Conservation (phyloP, 148 eudicot species). For the Fagopyrum tataricum region DNA sequence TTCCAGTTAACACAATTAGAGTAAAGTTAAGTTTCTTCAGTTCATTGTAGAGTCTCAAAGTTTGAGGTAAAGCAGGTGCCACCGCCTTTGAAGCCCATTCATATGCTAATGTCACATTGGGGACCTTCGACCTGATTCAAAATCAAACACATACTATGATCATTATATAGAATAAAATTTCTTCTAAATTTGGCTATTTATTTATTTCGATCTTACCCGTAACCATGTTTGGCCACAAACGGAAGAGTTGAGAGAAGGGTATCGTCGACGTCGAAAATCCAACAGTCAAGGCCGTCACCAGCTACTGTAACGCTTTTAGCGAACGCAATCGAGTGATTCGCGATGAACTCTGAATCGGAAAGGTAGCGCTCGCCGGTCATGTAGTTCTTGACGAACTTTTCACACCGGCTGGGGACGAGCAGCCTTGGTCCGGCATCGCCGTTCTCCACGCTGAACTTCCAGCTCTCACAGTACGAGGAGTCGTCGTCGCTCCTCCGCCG, state of each 20-base stretch:
- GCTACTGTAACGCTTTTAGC: background rate
- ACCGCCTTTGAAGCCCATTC: conserved; percentile 47
- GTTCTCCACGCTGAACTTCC: background rate
- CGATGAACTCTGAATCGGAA: background rate
- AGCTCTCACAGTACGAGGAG: conserved; percentile 4
- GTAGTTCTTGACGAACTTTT: background rate
- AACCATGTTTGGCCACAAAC: conserved; percentile 29
- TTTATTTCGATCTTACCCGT: conserved; percentile 19
- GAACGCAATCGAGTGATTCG: background rate
- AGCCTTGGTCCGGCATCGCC: background rate
- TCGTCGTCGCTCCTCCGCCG: too few relatives aligned
- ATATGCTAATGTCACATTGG: conserved; percentile 37
- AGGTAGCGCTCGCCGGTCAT: background rate
- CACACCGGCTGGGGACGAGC: background rate
- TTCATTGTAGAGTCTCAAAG: conserved; percentile 60
- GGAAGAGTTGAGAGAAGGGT: conserved; percentile 40
- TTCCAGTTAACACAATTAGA: conserved; percentile 69
- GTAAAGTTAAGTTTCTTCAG: conserved; percentile 57
- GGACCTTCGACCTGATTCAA: conserved; percentile 37
- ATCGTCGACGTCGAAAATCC: conserved; percentile 42
- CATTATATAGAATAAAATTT: too few relatives aligned
- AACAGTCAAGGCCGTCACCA: conserved; percentile 22
- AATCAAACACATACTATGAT: too few relatives aligned
- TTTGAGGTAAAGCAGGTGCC: conserved; percentile 63
- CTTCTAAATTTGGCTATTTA: too few relatives aligned